These are phyloP conservation scores for Fusarium tanahbumbuense DNA, from an alignment of 2,329 filamentous ascomycete species.

Conservation along the genomic window DNA sequence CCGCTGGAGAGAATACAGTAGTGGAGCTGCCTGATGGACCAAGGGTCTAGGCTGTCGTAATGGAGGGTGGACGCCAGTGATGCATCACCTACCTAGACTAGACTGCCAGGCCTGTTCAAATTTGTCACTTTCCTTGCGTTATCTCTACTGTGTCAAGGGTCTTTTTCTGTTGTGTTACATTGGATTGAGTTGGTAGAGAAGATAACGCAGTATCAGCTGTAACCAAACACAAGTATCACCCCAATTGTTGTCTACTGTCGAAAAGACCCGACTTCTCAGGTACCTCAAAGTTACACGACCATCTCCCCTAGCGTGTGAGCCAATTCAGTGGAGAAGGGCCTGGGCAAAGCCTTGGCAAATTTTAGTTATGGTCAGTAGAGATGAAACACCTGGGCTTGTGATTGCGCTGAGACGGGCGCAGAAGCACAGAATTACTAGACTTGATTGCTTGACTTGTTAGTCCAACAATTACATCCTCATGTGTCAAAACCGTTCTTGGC, in stretches of 20 bases:
- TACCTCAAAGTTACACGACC: background rate
- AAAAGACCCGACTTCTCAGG: background rate
- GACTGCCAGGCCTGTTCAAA: background rate
- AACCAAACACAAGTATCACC: background rate
- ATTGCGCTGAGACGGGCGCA: background rate
- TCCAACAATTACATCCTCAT: background rate
- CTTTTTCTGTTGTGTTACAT: background rate
- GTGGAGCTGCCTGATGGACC: background rate
- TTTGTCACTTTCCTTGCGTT: background rate
- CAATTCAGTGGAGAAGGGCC: conserved; percentile 13
- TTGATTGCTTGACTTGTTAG: background rate
- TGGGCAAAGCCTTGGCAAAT: background rate
- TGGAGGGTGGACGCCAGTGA: background rate
- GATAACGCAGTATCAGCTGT: background rate
- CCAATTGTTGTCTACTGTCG: background rate
- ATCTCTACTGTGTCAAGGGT: background rate
- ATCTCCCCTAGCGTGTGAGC: conserved; percentile 8
- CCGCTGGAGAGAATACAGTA: background rate
- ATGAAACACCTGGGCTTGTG: background rate
- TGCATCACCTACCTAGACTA: background rate
- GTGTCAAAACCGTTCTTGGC: background rate
- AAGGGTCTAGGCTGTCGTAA: conserved; percentile 11
- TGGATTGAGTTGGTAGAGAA: background rate
- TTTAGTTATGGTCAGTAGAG: background rate
- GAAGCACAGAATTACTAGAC: background rate